Conservation (phyloP, 2,329 filamentous ascomycete species). For the Fusarium sp. region DNA sequence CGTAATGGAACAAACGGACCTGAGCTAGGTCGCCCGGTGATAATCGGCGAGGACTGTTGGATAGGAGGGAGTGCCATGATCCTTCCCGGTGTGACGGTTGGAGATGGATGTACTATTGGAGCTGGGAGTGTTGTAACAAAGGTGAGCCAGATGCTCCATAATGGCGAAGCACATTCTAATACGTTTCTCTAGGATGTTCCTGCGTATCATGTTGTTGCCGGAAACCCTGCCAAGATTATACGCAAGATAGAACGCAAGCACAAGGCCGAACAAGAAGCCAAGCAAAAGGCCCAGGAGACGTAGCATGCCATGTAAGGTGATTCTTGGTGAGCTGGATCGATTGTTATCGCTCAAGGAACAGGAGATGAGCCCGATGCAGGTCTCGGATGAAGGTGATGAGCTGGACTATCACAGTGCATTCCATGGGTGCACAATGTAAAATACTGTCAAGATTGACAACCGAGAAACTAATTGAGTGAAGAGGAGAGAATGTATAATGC, state of each 20-base stretch:
- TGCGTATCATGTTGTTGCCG: constrained; percentile 41
- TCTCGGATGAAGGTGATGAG: background rate
- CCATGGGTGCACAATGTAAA: background rate
- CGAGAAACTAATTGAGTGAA: too few relatives aligned
- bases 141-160: constrained; percentile 38
- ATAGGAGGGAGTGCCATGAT: constrained; percentile 77
- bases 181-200: constrained; percentile 44
- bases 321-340: background rate
- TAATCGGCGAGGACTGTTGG: constrained; percentile 85
- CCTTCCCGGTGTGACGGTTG: constrained; percentile 81
- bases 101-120: constrained; percentile 77
- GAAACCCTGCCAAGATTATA: constrained; percentile 39
- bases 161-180: fast-evolving
- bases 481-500: too few relatives aligned
- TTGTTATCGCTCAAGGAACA: background rate
- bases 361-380: background rate
- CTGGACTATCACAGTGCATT: background rate
- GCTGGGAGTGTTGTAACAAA: constrained; percentile 88
- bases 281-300: background rate
- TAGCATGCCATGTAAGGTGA: background rate
- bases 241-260: constrained; percentile 28
- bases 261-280: background rate
- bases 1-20: constrained; percentile 81
- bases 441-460: too few relatives aligned
- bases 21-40: constrained; percentile 78